These are phyloP conservation scores for Hypericum perforatum DNA, from an alignment of 345 rosid genomes.

Conservation along the genomic window DNA sequence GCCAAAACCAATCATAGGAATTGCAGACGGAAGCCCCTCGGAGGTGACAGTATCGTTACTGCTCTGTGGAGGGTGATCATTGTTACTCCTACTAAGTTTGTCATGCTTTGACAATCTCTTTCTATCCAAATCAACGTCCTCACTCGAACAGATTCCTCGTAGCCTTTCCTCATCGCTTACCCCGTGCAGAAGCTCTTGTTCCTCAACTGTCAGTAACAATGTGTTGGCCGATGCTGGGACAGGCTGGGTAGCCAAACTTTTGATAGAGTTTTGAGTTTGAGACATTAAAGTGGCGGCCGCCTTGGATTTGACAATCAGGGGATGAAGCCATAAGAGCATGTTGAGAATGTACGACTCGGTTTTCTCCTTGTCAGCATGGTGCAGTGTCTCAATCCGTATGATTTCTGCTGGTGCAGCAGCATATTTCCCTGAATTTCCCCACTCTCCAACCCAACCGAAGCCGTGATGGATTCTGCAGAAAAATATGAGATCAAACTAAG, in stretches of 20 bases:
- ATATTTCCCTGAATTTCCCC: conserved; percentile 32
- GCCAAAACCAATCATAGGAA: conserved; percentile 37
- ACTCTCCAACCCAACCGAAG: conserved; percentile 32
- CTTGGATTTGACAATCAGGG: conserved; percentile 48
- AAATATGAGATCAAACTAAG: neutral
- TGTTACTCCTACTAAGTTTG: conserved; percentile 42
- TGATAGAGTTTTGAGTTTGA: too few species aligned
- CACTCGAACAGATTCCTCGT: conserved; percentile 36
- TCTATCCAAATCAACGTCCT: conserved; percentile 31
- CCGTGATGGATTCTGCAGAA: conserved; percentile 23
- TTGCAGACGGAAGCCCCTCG: conserved; percentile 33
- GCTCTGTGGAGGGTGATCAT: conserved; percentile 27
- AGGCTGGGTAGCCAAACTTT: too few species aligned
- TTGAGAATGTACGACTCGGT: conserved; percentile 76
- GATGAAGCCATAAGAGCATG: conserved; percentile 72
- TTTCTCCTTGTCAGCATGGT: conserved; percentile 75
- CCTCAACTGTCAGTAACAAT: too few species aligned
- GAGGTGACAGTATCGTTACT: conserved; percentile 29
- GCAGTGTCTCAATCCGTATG: conserved; percentile 67
- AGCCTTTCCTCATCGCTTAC: conserved; percentile 2
- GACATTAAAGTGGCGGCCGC: neutral
- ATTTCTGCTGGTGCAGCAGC: conserved; percentile 35
- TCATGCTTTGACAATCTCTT: conserved; percentile 31
- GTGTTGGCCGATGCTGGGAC: too few species aligned
- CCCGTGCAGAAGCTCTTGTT: too few species aligned